Evolutionary conservation across 192 early-diverging fungal species (phyloP).

Genomic region (Allomyces javanicus): DNA sequence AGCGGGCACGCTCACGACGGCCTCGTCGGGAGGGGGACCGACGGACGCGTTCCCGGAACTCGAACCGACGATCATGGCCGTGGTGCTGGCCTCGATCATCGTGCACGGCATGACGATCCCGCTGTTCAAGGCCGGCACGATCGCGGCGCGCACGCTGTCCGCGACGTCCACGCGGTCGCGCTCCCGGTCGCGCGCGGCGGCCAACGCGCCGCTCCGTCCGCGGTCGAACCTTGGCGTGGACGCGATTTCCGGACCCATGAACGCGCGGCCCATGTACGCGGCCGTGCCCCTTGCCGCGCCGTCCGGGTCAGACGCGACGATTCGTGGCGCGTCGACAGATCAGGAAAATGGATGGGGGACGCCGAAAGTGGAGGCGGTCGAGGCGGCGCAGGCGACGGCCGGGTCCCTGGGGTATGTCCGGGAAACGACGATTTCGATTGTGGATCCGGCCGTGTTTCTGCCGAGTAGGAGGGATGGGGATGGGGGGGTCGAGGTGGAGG

Average conservation of each 20-base stretch:
- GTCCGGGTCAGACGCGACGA: neutral
- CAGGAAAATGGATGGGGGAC: neutral
- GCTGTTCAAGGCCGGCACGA: conserved; percentile 40
- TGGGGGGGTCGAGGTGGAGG: too few relatives aligned
- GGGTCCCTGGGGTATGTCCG: neutral
- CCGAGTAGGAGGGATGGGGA: too few relatives aligned
- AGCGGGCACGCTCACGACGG: neutral
- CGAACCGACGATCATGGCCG: conserved; percentile 37
- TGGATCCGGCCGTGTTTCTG: too few relatives aligned
- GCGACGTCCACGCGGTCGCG: neutral
- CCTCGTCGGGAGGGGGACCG: neutral
- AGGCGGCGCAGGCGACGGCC: neutral
- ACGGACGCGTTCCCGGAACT: neutral
- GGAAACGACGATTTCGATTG: neutral
- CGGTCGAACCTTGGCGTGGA: neutral
- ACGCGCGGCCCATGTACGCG: neutral
- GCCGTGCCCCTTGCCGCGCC: neutral
- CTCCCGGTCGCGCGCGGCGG: neutral
- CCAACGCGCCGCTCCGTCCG: neutral
- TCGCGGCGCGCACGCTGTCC: neutral
- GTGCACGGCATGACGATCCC: conserved; percentile 68
- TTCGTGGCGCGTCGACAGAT: neutral
- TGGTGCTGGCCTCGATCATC: conserved; percentile 59
- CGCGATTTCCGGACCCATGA: neutral
- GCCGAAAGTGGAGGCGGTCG: neutral